Evolutionary conservation across 345 rosid species (phyloP), one percentile per base, ranked within the genome.

Genomic region (Clausena lansium): DNA sequence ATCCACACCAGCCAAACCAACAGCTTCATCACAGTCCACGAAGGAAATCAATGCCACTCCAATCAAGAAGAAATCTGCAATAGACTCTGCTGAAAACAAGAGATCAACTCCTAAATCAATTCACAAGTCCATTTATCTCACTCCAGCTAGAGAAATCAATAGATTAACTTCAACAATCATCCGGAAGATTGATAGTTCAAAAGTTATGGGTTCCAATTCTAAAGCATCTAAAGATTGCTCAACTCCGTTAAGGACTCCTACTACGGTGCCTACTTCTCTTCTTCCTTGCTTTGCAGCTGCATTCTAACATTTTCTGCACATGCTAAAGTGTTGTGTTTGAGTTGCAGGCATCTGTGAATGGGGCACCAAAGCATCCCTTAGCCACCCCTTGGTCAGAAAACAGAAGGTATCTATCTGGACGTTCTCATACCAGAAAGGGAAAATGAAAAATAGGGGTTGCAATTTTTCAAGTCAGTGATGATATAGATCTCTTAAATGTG

Each of bases 231-330:
- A 87, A 85, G 93, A 88, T 19, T 86, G 84, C 85, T 75, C 89
- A 63, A 91, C 91, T 69, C 97, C 92, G 75, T 81, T 84, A 30
- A 88, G 82, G 75, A 92, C 94, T 85, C 94, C 93, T 59, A 81
- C 74, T 65, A 78, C 7, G 91, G 97, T 90, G 65, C 77, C 33
- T 25, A 71, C 71, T 71, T 77, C 71, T 36, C 54, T 52, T 66
- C 76, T 10, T 67, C 15, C 38, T 32, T 72, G 20, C 73, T 62
- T 58, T 28, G 62, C 17, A 36, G 5, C 15, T 5, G 5, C 63
- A 66, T 6, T 30, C 2, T 67, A 10, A 13, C 20, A 24, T 36
- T 55, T 35, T 76, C 30, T 19, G 22, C 27, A 20, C 6, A 20
- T 75, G 38, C 69, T 76, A 80, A 24, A 19, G 68, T 57, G 73